A percentile compares a stretch with the other conserved stretches of the same genome.
Conservation (phyloP, 306 rosid genomes). For the Lablab purpureus region DNA sequence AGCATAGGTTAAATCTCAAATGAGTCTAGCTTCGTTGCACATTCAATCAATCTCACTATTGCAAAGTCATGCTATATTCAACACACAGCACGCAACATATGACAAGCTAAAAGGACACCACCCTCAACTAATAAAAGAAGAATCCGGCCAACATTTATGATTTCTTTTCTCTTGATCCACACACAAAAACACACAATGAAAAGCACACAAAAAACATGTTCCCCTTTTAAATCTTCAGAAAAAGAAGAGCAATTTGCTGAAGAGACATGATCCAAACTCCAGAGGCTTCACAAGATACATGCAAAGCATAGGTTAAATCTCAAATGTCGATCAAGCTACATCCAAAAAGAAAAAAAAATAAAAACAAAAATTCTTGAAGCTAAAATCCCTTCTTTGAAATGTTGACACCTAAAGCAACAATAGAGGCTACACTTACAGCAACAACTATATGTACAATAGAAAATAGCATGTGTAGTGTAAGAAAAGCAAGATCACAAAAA, state of each 20-base stretch:
- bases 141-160: too few relatives aligned
- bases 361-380: slow-evolving; percentile 10
- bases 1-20: slow-evolving; percentile 41
- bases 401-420: neutral
- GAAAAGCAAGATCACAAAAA: slow-evolving; percentile 22
- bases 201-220: slow-evolving; percentile 1
- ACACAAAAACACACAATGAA: neutral
- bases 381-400: slow-evolving; percentile 17
- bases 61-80: slow-evolving; percentile 25
- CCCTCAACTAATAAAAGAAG: neutral
- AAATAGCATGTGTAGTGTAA: neutral
- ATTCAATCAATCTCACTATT: neutral
- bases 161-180: slow-evolving; percentile 10
- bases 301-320: slow-evolving; percentile 44
- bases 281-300: slow-evolving; percentile 40
- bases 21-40: neutral
- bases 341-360: neutral
- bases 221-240: slow-evolving; percentile 13
- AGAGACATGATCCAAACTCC: slow-evolving; percentile 20
- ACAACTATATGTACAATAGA: neutral
- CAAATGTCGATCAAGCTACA: slow-evolving; percentile 30
- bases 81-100: slow-evolving; percentile 33
- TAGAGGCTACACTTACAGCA: neutral
- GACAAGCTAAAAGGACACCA: neutral
- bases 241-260: neutral